A percentile compares a stretch with the other conserved stretches of the same genome.
Evolutionary conservation across 1,284 basidiomycete genomes (phyloP).

Genomic region (Coniophora puteana): DNA sequence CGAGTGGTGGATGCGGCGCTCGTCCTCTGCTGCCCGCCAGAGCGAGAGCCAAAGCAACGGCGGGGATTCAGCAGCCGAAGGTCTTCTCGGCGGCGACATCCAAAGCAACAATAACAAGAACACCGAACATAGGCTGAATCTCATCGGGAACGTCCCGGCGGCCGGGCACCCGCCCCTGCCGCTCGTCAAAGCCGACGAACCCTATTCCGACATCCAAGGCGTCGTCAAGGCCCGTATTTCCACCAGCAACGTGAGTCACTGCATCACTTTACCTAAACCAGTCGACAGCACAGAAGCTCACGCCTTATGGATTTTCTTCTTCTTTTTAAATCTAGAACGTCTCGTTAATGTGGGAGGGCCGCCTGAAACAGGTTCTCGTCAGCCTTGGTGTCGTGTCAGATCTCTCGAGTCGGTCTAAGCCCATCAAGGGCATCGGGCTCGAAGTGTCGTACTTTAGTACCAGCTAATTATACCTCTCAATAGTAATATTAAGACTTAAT

Average conservation of each 20-base stretch:
- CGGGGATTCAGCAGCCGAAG: not conserved
- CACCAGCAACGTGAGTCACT: conserved; percentile 76
- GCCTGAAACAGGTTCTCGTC: conserved; percentile 86
- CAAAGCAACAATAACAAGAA: no score
- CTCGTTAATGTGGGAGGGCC: conserved; percentile 91
- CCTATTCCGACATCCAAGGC: conserved; percentile 54
- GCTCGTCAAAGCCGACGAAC: conserved; percentile 10
- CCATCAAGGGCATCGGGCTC: conserved; percentile 84
- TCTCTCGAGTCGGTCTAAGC: conserved; percentile 76
- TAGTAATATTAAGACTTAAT: no score
- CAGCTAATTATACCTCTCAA: no score
- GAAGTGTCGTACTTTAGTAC: conserved; percentile 92
- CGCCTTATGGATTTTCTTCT: conserved; percentile 3
- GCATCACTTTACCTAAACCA: conserved; percentile 3
- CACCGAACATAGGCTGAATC: conserved; percentile 7
- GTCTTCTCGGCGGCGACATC: no score
- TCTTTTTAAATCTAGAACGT: conserved; percentile 56
- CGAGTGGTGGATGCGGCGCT: conserved; percentile 85
- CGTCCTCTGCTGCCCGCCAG: conserved; percentile 15
- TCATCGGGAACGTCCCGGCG: not conserved
- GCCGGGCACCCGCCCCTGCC: conserved; percentile 2
- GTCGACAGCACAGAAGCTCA: not conserved
- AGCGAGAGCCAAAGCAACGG: not conserved
- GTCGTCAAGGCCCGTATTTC: conserved; percentile 89
- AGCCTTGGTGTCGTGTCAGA: conserved; percentile 88